Conservation (phyloP, 805 yeast genomes). For the Kurtzmaniella fragi region DNA sequence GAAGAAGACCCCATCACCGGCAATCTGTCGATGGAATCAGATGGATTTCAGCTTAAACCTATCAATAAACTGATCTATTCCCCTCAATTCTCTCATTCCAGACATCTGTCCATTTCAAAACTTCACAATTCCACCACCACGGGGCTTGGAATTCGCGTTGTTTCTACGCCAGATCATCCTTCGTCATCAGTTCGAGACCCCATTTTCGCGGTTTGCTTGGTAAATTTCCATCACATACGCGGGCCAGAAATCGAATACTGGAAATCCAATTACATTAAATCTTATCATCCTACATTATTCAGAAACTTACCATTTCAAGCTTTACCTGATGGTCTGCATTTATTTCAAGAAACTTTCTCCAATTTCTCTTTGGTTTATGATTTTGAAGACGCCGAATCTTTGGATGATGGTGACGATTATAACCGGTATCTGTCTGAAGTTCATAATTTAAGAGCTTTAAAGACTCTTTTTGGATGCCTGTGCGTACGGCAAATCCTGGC, state of each 20-base stretch:
- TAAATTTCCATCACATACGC: slow-evolving; percentile 84
- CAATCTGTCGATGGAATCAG: not conserved
- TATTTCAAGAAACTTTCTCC: slow-evolving; percentile 89
- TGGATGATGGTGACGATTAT: slow-evolving; percentile 38
- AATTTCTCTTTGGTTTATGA: slow-evolving; percentile 81
- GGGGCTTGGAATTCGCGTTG: not conserved
- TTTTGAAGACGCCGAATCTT: slow-evolving; percentile 40
- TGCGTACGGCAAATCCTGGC: slow-evolving; percentile 82
- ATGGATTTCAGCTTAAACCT: not conserved
- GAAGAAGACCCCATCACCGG: not conserved
- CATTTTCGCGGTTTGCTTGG: slow-evolving; percentile 81
- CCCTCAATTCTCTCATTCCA: not conserved
- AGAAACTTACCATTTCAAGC: slow-evolving; percentile 91
- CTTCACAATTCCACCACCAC: not conserved
- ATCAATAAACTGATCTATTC: not conserved
- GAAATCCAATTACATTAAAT: slow-evolving; percentile 44
- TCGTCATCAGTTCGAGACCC: slow-evolving; percentile 21
- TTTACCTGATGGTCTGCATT: slow-evolving; percentile 92
- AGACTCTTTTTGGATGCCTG: slow-evolving; percentile 88
- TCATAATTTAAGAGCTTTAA: slow-evolving; percentile 24
- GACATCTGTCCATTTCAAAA: not conserved
- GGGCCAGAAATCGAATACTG: slow-evolving; percentile 97
- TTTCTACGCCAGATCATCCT: not conserved
- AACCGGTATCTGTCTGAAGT: slow-evolving; percentile 32
- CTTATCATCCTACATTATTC: slow-evolving; percentile 51